Evolutionary conservation across 2,329 filamentous ascomycete species (phyloP).

Genomic region (Parascedosporium putredinis): DNA sequence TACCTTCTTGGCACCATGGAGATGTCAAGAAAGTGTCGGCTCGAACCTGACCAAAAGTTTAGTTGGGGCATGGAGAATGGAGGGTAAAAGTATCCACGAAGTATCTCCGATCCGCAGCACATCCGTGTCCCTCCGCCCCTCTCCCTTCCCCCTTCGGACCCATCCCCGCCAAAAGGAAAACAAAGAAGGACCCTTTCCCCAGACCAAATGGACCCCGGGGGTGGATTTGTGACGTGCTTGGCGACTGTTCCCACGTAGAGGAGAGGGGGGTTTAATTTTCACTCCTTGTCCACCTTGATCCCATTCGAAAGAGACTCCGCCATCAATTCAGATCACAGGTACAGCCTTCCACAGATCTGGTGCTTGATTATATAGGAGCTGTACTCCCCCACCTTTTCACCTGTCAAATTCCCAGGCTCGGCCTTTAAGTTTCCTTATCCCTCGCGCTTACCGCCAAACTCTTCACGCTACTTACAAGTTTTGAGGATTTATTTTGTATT

Average conservation of each 20-base stretch:
- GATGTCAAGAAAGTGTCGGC: no score
- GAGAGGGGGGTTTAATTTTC: no score
- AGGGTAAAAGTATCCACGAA: not conserved
- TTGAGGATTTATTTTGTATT: not conserved
- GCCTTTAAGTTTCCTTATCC: not conserved
- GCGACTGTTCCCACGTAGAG: not conserved
- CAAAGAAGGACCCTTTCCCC: not conserved
- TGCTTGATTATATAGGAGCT: conserved; percentile 5
- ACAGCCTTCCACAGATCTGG: not conserved
- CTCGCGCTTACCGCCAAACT: not conserved
- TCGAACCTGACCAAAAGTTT: no score
- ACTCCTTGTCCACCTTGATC: no score
- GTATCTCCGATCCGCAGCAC: not conserved
- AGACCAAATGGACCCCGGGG: not conserved
- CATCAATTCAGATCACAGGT: not conserved
- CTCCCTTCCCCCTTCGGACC: not conserved
- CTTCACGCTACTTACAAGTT: not conserved
- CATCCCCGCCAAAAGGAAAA: no score
- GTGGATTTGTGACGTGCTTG: not conserved
- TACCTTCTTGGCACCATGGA: no score
- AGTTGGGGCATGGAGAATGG: not conserved
- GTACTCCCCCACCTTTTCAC: conserved; percentile 5
- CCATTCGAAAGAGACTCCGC: no score
- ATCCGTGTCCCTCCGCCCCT: no score
- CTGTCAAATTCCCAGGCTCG: not conserved